Evolutionary conservation across 1,284 basidiomycete genomes (phyloP).

Genomic region (Ganoderma leucocontextum): DNA sequence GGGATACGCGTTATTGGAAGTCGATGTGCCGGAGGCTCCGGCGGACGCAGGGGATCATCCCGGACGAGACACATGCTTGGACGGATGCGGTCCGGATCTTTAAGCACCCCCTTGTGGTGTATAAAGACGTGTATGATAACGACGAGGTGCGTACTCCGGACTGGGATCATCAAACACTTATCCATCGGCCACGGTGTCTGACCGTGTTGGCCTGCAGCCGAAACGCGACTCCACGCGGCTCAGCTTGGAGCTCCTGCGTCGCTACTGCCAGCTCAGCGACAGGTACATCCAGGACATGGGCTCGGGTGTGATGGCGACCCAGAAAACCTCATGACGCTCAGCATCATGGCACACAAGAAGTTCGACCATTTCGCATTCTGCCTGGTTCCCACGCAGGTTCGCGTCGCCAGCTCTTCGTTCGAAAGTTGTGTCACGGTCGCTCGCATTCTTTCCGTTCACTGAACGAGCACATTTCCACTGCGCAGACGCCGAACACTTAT

Average conservation of each 20-base stretch:
- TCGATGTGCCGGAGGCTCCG: no score
- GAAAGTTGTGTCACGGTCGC: no score
- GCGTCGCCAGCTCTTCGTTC: background rate
- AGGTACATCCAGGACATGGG: background rate
- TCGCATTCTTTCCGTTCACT: no score
- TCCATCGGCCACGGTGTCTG: no score
- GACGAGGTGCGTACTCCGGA: background rate
- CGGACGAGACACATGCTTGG: background rate
- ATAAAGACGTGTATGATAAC: background rate
- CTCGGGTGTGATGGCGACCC: background rate
- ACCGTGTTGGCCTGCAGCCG: background rate
- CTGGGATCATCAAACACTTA: background rate
- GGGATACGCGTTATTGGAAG: background rate
- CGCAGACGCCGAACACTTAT: background rate
- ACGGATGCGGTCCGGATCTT: background rate
- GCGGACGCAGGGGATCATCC: background rate
- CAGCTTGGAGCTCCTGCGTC: background rate
- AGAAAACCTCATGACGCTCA: background rate
- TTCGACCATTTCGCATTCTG: background rate
- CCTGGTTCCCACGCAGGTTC: background rate
- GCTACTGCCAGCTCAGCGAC: conserved; percentile 1
- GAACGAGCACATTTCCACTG: background rate
- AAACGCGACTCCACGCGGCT: background rate
- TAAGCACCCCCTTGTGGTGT: background rate
- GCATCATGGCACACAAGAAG: no score